Base-by-base conservation (phyloP, 345 rosid genomes). In the Heritiera littoralis region DNA sequence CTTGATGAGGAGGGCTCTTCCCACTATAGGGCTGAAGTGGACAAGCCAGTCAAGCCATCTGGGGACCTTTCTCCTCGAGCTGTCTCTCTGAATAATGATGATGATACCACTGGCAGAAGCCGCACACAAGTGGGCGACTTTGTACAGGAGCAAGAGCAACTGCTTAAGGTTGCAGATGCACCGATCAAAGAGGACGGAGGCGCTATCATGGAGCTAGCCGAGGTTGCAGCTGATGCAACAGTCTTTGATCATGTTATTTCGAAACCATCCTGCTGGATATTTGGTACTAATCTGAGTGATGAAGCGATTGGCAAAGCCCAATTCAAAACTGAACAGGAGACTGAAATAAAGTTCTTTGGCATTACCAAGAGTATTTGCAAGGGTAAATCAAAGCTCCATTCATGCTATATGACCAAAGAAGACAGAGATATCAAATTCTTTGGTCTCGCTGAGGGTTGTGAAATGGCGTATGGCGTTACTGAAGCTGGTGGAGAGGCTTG, bases 1-100 rank as follows among this genome's bases (percentile, higher is more conserved):
- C 6, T 18, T 3, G 72, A n/a, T 4, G 52, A 43, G 18, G 30
- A 0, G 1, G 72, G 72, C 4, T n/a, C 52, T 41, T 67, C 7
- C 14, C 23, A 43, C 32, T 67, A 67, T 67, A 67, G 32, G 51
- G 72, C 43, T 67, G 72, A 67, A 67, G 32, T 43, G 52, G 32
- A 67, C 32, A 67, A 67, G 15, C 72, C 51, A 17, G 59, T 32
- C 32, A 67, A 11, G 14, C 30, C 72, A 67, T 67, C 30, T 18
- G 8, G 7, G 32, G 15, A 14, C 41, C 14, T 41, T 66, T 15
- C 51, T 66, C 14, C 8, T 55, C 8, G 1, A 1, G 8, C 59
- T 18, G 9, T 55, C 20, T 5, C 59, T 55, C 0, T 28, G 15
- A 60, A 60, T 59, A 13, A 59, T 59, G 13, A 3, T 0, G 38